Conservation (phyloP, 495 filamentous ascomycete genomes). For the Haplographium delicatum region DNA sequence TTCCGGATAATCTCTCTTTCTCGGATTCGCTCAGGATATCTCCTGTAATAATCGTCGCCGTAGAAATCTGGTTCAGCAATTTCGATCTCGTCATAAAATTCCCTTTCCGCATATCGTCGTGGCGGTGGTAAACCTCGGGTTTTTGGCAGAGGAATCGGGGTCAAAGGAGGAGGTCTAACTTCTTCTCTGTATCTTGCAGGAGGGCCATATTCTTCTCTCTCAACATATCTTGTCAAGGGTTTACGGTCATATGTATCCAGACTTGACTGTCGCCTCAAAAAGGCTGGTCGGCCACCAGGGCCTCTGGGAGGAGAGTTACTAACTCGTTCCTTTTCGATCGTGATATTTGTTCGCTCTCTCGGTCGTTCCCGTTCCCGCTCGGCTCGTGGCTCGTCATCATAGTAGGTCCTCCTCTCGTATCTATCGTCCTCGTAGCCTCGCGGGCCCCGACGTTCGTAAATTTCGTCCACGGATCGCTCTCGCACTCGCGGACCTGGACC, state of each 20-base stretch:
- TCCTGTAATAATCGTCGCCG: constrained; percentile 62
- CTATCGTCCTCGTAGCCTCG: constrained; percentile 40
- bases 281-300: constrained; percentile 47
- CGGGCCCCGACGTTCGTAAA: constrained; percentile 32
- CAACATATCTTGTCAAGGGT: constrained; percentile 41
- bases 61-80: constrained; percentile 62
- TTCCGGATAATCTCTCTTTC: constrained; percentile 44
- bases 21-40: constrained; percentile 48
- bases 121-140: constrained; percentile 34
- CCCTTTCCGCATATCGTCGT: constrained; percentile 41
- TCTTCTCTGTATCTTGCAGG: constrained; percentile 42
- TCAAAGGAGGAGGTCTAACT: constrained; percentile 28
- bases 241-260: constrained; percentile 69
- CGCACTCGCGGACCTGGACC: constrained; percentile 7
- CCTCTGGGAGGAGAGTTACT: constrained; percentile 23
- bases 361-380: constrained; percentile 36
- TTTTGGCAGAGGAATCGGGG: constrained; percentile 33
- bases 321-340: constrained; percentile 46
- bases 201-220: constrained; percentile 43
- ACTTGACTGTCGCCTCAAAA: constrained; percentile 61
- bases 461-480: constrained; percentile 30
- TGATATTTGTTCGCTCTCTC: constrained; percentile 18
- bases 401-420: constrained; percentile 45
- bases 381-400: constrained; percentile 50
- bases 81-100: constrained; percentile 60